Evolutionary conservation across 306 rosid species (phyloP), one percentile per base, ranked within the genome.

Genomic region (Glycine soja): DNA sequence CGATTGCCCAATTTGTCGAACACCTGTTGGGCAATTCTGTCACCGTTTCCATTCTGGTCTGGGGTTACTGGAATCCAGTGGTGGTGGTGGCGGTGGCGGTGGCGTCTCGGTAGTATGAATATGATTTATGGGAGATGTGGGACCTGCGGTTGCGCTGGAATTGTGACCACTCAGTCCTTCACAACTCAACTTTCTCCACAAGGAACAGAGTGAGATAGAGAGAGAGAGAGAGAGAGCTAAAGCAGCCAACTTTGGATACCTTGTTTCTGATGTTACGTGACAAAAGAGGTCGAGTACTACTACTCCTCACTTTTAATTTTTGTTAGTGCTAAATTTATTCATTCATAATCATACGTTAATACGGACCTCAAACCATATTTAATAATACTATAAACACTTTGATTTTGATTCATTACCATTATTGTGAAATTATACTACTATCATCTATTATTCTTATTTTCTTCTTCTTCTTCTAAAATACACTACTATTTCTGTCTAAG

Each of bases 1-100:
- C 0, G 98, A 94, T 69, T 94, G 95, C 79, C 98, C 98, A 7
- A 78, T 94, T 77, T 94, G 98, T 76, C 88, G 98, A 8, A 43
- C 97, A 6, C 90, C 90, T 10, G 88, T 76, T 1, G 65, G 8
- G 46, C 46, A 42, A 42, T 6, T 42, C 46, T 42, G 46, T 6
- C 46, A 42, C 46, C 46, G 46, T 6, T 42, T 7, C 9, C 46
- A 42, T 42, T 45, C 0, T 70, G 46, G 80, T 72, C 8, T 70
- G 30, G 30, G 30, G 30, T 24, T 24, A 2, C 30, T 24, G 30
- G 30, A 24, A 24, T 24, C 1, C 30, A 24, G 30, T 51, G 15
- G 45, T 67, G 77, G 53, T 36, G 66, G 84, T 11, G 40, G 70
- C 30, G 66, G 84, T 11, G 40, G 70, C 30, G n/a, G 45, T 4